These are phyloP conservation scores for Monilinia vaccinii-corymbosi DNA, from an alignment of 2,329 filamentous ascomycete genomes.

Conservation along the genomic window DNA sequence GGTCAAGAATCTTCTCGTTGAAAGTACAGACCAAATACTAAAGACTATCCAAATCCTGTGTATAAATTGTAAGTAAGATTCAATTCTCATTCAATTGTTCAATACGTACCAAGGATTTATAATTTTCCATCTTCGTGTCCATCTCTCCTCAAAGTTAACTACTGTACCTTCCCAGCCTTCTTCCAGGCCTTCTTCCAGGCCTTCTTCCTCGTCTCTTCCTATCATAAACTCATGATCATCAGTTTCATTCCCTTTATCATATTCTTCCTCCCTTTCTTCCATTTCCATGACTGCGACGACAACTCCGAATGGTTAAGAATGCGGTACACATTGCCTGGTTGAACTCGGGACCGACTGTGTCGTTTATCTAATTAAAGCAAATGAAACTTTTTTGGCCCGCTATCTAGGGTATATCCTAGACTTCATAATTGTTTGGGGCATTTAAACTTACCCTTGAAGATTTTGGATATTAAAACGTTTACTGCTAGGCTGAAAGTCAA, in stretches of 20 bases:
- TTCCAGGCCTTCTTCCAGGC: too few relatives aligned
- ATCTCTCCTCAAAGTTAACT: too few relatives aligned
- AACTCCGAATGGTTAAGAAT: not conserved
- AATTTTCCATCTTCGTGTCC: slow-evolving; percentile 3
- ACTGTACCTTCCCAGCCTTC: too few relatives aligned
- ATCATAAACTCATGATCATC: not conserved
- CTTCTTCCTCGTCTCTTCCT: slow-evolving; percentile 6
- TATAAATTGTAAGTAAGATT: not conserved
- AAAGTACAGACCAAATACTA: slow-evolving; percentile 4
- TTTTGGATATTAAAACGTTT: too few relatives aligned
- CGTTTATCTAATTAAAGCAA: not conserved
- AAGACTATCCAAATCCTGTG: slow-evolving; percentile 4
- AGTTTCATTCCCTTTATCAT: not conserved
- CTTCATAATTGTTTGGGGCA: too few relatives aligned
- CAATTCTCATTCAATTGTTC: not conserved
- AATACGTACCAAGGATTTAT: slow-evolving; percentile 1
- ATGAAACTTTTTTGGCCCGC: not conserved
- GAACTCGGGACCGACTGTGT: too few relatives aligned
- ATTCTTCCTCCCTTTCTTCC: not conserved
- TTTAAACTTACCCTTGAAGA: too few relatives aligned
- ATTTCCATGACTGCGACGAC: not conserved
- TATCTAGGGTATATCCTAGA: too few relatives aligned
- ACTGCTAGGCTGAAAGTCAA: too few relatives aligned
- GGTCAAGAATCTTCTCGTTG: slow-evolving; percentile 19
- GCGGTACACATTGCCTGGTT: not conserved